Conservation (phyloP, 352 stramenopile genomes). For the Globisporangium nodosum region DNA sequence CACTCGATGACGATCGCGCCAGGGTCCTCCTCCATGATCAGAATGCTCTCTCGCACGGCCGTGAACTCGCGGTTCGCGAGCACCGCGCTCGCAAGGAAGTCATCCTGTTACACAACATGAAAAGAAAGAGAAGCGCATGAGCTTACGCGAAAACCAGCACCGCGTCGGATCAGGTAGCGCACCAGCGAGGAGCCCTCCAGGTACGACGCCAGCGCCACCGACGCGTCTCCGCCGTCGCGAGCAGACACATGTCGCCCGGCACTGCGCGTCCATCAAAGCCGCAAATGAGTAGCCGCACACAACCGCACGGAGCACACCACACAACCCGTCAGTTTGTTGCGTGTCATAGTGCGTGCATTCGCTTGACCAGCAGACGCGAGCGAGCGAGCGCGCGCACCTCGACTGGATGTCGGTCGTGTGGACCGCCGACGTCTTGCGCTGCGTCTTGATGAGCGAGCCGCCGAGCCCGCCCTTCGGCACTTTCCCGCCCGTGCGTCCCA, state of each 20-base stretch:
- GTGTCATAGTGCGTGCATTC: neutral
- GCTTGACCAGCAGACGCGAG: neutral
- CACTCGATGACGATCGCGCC: conserved; percentile 64
- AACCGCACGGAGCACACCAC: neutral
- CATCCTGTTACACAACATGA: conserved; percentile 43
- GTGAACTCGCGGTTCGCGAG: conserved; percentile 91
- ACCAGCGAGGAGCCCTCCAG: conserved; percentile 82
- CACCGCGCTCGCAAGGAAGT: conserved; percentile 91
- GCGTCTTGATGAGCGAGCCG: conserved; percentile 65
- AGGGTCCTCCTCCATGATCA: conserved; percentile 67
- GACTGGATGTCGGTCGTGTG: conserved; percentile 70
- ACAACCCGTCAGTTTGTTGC: neutral
- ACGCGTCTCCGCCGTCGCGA: conserved; percentile 74
- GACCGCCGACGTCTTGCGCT: conserved; percentile 69
- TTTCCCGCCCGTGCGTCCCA: conserved; percentile 74
- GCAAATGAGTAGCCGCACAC: neutral
- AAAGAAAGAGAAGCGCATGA: neutral
- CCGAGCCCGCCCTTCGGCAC: conserved; percentile 69
- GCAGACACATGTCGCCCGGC: conserved; percentile 81
- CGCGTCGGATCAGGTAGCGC: conserved; percentile 1
- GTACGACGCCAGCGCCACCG: conserved; percentile 77
- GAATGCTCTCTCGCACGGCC: conserved; percentile 84
- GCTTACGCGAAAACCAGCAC: neutral
- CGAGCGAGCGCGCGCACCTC: conserved; percentile 25
- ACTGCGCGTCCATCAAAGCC: conserved; percentile 16